Evolutionary conservation across 164 flowering plant genomes (phyloP).

Genomic region (Protea cynaroides): DNA sequence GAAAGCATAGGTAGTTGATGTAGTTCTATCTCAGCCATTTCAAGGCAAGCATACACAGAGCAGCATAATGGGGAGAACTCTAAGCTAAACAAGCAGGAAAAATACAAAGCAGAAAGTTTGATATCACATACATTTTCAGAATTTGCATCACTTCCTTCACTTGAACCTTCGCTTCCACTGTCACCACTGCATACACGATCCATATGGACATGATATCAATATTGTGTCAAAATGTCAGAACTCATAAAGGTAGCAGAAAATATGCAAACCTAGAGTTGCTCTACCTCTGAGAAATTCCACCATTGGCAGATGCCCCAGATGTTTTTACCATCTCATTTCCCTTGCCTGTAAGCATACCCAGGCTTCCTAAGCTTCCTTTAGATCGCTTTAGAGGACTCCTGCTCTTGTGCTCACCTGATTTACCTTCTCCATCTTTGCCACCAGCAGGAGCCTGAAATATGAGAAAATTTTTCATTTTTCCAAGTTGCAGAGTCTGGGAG

Average conservation of each 20-base stretch:
- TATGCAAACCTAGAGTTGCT: not conserved
- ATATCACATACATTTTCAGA: constrained; percentile 21
- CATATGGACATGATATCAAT: constrained; percentile 4
- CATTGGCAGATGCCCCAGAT: constrained; percentile 29
- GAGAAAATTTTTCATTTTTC: not conserved
- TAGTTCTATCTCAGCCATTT: no score
- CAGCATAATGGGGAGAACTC: not conserved
- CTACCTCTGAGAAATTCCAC: constrained; percentile 25
- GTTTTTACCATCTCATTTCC: constrained; percentile 32
- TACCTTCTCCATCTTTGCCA: constrained; percentile 22
- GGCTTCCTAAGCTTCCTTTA: constrained; percentile 45
- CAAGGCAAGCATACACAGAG: no score
- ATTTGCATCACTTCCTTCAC: constrained; percentile 32
- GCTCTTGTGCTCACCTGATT: constrained; percentile 21
- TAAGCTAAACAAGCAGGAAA: not conserved
- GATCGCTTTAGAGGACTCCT: constrained; percentile 23
- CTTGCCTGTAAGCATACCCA: constrained; percentile 46
- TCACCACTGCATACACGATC: constrained; percentile 22
- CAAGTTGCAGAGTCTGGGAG: not conserved
- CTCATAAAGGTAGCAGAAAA: not conserved
- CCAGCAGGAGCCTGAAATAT: constrained; percentile 18
- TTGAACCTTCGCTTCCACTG: constrained; percentile 27
- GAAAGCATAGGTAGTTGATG: no score
- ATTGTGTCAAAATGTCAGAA: constrained; percentile 1
- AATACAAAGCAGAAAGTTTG: not conserved